Evolutionary conservation across 208 protist species (phyloP), one percentile per base, ranked within the genome.

Genomic region (Trypanosoma conorhini): DNA sequence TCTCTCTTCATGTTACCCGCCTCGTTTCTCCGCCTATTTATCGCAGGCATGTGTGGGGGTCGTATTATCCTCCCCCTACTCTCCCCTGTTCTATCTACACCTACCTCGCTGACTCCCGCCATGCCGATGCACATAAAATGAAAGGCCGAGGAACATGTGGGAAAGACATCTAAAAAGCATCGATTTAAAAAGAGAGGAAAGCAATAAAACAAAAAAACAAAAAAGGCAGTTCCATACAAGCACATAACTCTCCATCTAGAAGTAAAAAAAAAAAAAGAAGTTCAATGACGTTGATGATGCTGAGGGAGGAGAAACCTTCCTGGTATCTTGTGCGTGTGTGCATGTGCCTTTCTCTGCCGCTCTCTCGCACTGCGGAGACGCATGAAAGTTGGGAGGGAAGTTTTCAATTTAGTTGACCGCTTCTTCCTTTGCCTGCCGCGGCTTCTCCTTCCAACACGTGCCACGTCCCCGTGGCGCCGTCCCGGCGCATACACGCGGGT

Each of bases 401-500:
- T 38, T 38, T 7, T 38, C 33, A 38, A 38, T 38, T 62, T 56
- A 26, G 8, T 0, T 10, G 17, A 1, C 5, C n/a, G 21, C 40
- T 15, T 24, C 24, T 15, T n/a, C 17, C 17, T 52, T 52, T 5
- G 13, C 24, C 19, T 55, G 19, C 26, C 24, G 31, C 5, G 15
- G 51, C 44, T 67, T 57, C 44, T 42, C 35, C 28, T 33, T 48
- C 58, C 35, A 50, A 26, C 35, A n/a, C 35, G 21, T 62, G 46
- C 21, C 46, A 51, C 19, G 46, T 10, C 46, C 46, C 13, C 58
- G 19, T 54, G 24, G 17, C 42, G 7, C 22, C 51, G 51, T 58
- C 55, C 58, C 21, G 8, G 58, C 0, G 56, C 31, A 58, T 70
- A 52, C 61, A 38, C 52, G 30, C 62, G 52, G 44, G 33, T 44